A percentile compares a stretch with the other conserved stretches of the same genome.
Conservation (phyloP, 2,329 filamentous ascomycete genomes). For the Paramyrothecium roridum region DNA sequence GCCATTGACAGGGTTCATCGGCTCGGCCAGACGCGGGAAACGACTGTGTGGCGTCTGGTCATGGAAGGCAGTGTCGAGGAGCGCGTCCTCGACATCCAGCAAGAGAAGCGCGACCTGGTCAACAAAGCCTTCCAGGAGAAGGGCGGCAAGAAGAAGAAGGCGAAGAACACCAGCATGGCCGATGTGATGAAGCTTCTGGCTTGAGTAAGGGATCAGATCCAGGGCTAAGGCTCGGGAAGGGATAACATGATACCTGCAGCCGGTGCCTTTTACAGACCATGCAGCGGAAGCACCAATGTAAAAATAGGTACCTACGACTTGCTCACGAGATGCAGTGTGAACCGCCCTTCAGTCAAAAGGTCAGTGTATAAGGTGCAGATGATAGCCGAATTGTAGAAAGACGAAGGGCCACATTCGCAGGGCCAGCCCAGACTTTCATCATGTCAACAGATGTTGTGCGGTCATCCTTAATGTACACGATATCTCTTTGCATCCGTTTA, state of each 20-base stretch:
- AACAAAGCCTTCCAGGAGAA: slow-evolving; percentile 78
- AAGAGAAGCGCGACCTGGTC: slow-evolving; percentile 75
- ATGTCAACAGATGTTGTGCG: no score
- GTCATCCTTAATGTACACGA: no score
- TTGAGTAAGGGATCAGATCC: slow-evolving; percentile 10
- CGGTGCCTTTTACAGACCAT: no score
- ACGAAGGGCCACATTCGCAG: no score
- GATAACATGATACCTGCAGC: background rate
- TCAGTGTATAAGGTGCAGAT: no score
- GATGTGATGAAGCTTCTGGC: slow-evolving; percentile 49
- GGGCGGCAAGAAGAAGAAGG: slow-evolving; percentile 42
- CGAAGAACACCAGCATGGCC: slow-evolving; percentile 55
- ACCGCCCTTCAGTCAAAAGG: no score
- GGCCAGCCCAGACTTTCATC: no score
- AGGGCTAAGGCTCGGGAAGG: background rate
- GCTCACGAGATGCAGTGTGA: no score
- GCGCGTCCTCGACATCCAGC: slow-evolving; percentile 73
- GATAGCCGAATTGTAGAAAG: no score
- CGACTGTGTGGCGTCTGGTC: slow-evolving; percentile 76
- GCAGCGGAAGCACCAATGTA: no score
- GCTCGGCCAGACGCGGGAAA: slow-evolving; percentile 75
- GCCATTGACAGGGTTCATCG: slow-evolving; percentile 86
- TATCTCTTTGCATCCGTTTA: background rate
- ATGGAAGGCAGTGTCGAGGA: slow-evolving; percentile 82
- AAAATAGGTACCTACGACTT: no score